Evolutionary conservation across 2,329 filamentous ascomycete genomes (phyloP).

Genomic region (Byssochlamys sp.): DNA sequence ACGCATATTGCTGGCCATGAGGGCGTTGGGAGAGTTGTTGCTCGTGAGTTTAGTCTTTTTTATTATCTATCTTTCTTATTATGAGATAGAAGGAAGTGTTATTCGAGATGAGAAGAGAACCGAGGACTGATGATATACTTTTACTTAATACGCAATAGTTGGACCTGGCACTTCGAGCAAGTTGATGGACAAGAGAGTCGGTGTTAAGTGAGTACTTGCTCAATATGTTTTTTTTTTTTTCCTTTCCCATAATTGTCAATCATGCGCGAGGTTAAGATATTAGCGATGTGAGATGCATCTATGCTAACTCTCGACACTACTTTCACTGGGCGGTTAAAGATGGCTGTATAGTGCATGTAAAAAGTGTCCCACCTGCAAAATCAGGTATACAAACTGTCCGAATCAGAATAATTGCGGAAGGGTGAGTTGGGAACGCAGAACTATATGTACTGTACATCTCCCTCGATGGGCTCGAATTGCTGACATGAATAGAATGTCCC

Average conservation of each 20-base stretch:
- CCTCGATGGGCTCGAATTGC: not conserved
- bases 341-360: slow-evolving; percentile 8
- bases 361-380: slow-evolving; percentile 6
- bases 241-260: too few species aligned
- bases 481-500: slow-evolving; percentile 4
- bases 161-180: not conserved
- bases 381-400: slow-evolving; percentile 7
- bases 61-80: not conserved
- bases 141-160: not conserved
- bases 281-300: not conserved
- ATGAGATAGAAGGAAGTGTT: too few species aligned
- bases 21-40: slow-evolving; percentile 28
- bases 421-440: not conserved
- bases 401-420: slow-evolving; percentile 7
- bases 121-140: not conserved
- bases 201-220: not conserved
- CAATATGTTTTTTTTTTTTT: not conserved
- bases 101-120: not conserved
- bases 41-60: not conserved
- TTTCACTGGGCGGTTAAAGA: not conserved
- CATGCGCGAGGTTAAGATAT: too few species aligned
- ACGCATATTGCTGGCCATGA: slow-evolving; percentile 32
- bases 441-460: not conserved
- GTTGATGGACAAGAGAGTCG: not conserved
- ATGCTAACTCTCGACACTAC: not conserved